phyloP scores from a whole-genome alignment of 2,329 filamentous ascomycete species.

The Ascomycota sp. region DNA sequence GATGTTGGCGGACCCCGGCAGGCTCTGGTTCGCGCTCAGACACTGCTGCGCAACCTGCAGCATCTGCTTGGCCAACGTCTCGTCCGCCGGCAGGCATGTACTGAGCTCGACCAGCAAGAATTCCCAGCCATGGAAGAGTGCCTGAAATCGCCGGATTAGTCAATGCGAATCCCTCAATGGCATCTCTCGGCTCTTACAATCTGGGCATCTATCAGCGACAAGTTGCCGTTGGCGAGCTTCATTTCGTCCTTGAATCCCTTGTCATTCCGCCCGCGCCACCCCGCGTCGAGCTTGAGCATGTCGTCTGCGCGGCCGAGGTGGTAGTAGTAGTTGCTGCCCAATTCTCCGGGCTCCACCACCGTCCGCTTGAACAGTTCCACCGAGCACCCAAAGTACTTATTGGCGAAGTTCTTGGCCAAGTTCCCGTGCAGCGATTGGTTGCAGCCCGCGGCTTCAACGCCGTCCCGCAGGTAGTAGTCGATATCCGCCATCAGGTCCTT shows the following conservation, averaged over 20 bases:
- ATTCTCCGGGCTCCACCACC: constrained; percentile 36
- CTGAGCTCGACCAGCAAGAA: constrained; percentile 70
- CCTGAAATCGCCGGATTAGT: constrained; percentile 29
- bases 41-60: constrained; percentile 58
- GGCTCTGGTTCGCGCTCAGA: constrained; percentile 54
- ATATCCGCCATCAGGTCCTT: constrained; percentile 55
- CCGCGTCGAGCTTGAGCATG: constrained; percentile 56
- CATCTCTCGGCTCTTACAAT: constrained; percentile 28
- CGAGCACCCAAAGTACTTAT: constrained; percentile 52
- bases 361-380: constrained; percentile 70
- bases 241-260: constrained; percentile 71
- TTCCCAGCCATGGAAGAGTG: constrained; percentile 77
- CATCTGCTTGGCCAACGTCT: constrained; percentile 45
- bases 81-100: constrained; percentile 32
- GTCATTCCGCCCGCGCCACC: constrained; percentile 50
- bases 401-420: constrained; percentile 65
- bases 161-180: not conserved
- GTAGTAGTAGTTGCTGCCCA: constrained; percentile 71
- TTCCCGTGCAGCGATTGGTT: constrained; percentile 76
- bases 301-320: constrained; percentile 54
- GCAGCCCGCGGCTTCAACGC: constrained; percentile 60
- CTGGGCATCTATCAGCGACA: constrained; percentile 84
- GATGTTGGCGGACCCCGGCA: constrained; percentile 56
- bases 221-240: constrained; percentile 68
- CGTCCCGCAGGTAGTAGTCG: constrained; percentile 61